These are phyloP conservation scores for Glaciozyma antarctica DNA, from an alignment of 768 basidiomycete genomes.

Conservation along the genomic window DNA sequence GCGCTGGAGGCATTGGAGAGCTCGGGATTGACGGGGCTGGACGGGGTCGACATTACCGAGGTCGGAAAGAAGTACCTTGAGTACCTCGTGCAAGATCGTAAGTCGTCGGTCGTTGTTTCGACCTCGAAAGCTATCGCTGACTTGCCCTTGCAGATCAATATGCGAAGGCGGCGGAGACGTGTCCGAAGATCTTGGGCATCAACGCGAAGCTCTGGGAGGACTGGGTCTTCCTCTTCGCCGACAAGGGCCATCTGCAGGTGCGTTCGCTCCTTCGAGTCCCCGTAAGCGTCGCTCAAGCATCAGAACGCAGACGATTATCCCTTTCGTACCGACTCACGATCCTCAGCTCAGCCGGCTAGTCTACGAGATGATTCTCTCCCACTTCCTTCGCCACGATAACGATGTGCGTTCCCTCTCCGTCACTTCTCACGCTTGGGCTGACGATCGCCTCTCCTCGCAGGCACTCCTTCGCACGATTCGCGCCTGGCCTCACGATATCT, in stretches of 20 bases:
- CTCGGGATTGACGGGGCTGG: conserved; percentile 45
- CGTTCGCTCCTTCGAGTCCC: neutral
- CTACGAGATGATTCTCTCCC: conserved; percentile 88
- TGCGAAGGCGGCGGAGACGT: conserved; percentile 66
- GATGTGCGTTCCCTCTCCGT: conserved; percentile 44
- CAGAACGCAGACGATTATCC: conserved; percentile 64
- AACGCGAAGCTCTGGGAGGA: conserved; percentile 83
- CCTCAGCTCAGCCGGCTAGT: conserved; percentile 74
- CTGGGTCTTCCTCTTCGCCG: conserved; percentile 85
- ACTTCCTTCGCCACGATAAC: conserved; percentile 70
- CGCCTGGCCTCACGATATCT: conserved; percentile 84
- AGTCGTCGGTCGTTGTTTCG: conserved; percentile 24
- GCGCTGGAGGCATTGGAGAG: conserved; percentile 72
- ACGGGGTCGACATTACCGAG: conserved; percentile 39
- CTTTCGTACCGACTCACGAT: conserved; percentile 69
- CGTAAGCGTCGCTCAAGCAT: neutral
- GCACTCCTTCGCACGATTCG: conserved; percentile 65
- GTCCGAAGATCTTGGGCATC: conserved; percentile 73
- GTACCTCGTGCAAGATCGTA: conserved; percentile 72
- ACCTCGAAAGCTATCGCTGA: neutral
- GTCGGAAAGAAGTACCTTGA: conserved; percentile 82
- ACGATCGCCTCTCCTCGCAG: conserved; percentile 41
- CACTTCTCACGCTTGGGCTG: neutral
- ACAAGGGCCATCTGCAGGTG: conserved; percentile 69
- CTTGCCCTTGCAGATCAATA: conserved; percentile 48